Percentiles rank a stretch among this genome's conserved stretches.
Conservation (phyloP, 257 asterid species). For the Solanum appendiculatum region DNA sequence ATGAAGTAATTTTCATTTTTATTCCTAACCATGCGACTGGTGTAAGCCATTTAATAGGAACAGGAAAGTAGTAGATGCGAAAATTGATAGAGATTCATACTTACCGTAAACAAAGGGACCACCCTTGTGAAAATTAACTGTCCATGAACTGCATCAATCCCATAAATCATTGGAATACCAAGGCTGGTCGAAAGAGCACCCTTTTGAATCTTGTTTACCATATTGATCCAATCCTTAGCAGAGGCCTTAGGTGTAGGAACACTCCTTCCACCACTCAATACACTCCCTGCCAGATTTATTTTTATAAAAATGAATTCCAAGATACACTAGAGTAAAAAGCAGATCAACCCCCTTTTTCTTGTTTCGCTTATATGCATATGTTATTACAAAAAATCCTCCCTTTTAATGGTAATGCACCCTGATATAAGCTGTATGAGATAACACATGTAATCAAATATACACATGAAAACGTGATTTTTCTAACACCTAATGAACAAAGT, state of each 20-base stretch:
- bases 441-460: neutral
- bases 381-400: neutral
- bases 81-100: constrained; percentile 5
- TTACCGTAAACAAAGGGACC: constrained; percentile 19
- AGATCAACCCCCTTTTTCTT: neutral
- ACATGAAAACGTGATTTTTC: neutral
- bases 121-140: neutral
- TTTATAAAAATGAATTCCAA: neutral
- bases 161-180: constrained; percentile 33
- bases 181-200: constrained; percentile 28
- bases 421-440: neutral
- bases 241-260: constrained; percentile 24
- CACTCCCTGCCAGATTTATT: constrained; percentile 20
- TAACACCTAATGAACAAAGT: neutral
- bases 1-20: neutral
- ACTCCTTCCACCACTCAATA: constrained; percentile 37
- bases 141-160: constrained; percentile 38
- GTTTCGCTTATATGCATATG: neutral
- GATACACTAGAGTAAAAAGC: neutral
- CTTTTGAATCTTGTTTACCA: constrained; percentile 28
- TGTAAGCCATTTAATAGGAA: neutral
- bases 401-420: neutral
- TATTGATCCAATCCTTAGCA: constrained; percentile 23
- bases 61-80: neutral
- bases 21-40: neutral